Percentiles rank a stretch among this genome's conserved stretches.
phyloP scores from a whole-genome alignment of 2,329 filamentous ascomycete species.

The Monascus ruber region DNA sequence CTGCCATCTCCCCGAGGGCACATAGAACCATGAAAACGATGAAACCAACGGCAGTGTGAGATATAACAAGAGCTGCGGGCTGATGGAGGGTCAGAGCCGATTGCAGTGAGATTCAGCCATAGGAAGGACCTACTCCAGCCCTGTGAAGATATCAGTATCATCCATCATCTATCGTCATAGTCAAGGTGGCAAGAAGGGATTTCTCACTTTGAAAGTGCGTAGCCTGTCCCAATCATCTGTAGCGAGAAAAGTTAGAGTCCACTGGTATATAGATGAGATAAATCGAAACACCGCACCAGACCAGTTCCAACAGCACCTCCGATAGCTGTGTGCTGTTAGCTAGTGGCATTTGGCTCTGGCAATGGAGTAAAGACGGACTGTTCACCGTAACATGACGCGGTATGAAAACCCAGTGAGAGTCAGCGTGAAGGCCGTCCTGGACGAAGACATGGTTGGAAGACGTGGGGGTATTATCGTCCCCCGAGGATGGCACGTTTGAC shows the following conservation, averaged over 20 bases:
- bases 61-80: constrained; percentile 26
- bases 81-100: constrained; percentile 1
- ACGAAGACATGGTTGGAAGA: neutral
- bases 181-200: neutral
- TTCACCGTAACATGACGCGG: constrained; percentile 6
- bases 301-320: constrained; percentile 21
- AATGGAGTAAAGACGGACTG: constrained; percentile 8
- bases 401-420: constrained; percentile 1
- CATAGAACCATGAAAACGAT: constrained; percentile 68
- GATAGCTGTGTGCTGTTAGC: constrained; percentile 11
- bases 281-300: constrained; percentile 9
- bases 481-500: neutral
- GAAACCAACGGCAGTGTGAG: constrained; percentile 25
- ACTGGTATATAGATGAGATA: neutral
- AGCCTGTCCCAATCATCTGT: constrained; percentile 9
- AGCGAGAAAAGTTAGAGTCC: neutral
- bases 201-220: constrained; percentile 18
- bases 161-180: neutral
- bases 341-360: neutral
- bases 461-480: neutral
- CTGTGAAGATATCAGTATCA: constrained; percentile 3
- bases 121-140: constrained; percentile 14
- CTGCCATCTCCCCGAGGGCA: constrained; percentile 67
- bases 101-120: too few relatives aligned
- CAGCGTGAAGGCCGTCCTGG: neutral